phyloP scores from a whole-genome alignment of 140 eudicot genomes.

The Stevia rebaudiana region DNA sequence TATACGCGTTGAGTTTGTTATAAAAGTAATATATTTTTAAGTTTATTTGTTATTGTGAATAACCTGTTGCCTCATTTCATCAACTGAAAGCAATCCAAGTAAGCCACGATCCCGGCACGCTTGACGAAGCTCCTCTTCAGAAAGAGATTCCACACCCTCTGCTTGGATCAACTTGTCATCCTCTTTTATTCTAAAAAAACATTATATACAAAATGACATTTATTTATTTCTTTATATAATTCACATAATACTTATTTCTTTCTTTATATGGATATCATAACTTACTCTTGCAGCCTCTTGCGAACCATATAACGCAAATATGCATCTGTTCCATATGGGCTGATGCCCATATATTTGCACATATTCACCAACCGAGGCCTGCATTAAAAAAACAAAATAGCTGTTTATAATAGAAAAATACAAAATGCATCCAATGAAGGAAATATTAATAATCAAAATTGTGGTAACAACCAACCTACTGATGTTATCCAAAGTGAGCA shows the following conservation, averaged over 20 bases:
- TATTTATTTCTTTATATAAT: background rate
- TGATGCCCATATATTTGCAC: conserved; percentile 90
- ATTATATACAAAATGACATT: background rate
- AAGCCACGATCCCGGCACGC: conserved; percentile 79
- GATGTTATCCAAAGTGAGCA: conserved; percentile 71
- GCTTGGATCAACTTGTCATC: conserved; percentile 74
- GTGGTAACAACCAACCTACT: conserved; percentile 46
- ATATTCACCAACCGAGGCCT: conserved; percentile 67
- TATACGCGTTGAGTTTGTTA: background rate
- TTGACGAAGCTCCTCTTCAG: conserved; percentile 80
- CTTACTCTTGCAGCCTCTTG: conserved; percentile 48
- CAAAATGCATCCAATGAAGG: background rate
- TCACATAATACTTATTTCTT: background rate
- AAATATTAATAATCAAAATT: background rate
- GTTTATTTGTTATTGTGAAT: conserved; percentile 11
- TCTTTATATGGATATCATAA: background rate
- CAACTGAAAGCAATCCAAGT: conserved; percentile 63
- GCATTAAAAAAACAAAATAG: background rate
- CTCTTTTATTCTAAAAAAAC: conserved; percentile 44
- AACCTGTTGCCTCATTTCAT: conserved; percentile 76
- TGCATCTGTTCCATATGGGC: conserved; percentile 65
- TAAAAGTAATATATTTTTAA: too few relatives aligned
- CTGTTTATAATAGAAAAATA: conserved; percentile 19
- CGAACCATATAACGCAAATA: conserved; percentile 65
- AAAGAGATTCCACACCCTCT: conserved; percentile 77